Evolutionary conservation across 2,329 filamentous ascomycete species (phyloP).

Genomic region (Cryphonectria naterciae): DNA sequence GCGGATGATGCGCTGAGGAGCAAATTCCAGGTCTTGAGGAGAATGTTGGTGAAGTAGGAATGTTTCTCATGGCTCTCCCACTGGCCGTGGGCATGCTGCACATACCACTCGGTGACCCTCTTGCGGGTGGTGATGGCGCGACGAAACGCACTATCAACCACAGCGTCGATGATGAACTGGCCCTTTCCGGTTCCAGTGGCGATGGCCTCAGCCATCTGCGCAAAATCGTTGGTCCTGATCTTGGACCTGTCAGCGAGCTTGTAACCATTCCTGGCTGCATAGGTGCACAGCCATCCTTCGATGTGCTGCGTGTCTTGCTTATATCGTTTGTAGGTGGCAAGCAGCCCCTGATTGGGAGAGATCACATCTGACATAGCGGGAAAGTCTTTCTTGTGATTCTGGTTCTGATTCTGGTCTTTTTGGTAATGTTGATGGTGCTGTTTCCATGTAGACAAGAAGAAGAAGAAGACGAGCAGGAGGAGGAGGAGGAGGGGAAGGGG

Average conservation of each 20-base stretch:
- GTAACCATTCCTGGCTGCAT: neutral
- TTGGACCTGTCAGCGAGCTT: neutral
- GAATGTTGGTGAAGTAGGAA: constrained; percentile 17
- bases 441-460: too few species aligned
- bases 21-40: constrained; percentile 14
- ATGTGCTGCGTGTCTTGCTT: neutral
- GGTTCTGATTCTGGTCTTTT: neutral
- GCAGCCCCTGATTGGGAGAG: neutral
- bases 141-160: constrained; percentile 12
- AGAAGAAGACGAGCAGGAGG: too few species aligned
- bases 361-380: neutral
- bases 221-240: neutral
- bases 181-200: neutral
- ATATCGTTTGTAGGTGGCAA: neutral
- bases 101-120: constrained; percentile 13
- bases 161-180: neutral
- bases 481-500: too few species aligned
- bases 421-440: neutral
- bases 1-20: constrained; percentile 3
- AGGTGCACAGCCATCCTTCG: neutral
- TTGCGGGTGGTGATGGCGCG: constrained; percentile 17
- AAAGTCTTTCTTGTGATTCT: too few species aligned
- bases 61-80: constrained; percentile 9
- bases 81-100: constrained; percentile 9
- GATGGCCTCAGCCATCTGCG: neutral